Percentiles rank a stretch among this genome's conserved stretches.
Evolutionary conservation across 768 basidiomycete genomes (phyloP).

Genomic region (Tylopilus rubrobrunneus): DNA sequence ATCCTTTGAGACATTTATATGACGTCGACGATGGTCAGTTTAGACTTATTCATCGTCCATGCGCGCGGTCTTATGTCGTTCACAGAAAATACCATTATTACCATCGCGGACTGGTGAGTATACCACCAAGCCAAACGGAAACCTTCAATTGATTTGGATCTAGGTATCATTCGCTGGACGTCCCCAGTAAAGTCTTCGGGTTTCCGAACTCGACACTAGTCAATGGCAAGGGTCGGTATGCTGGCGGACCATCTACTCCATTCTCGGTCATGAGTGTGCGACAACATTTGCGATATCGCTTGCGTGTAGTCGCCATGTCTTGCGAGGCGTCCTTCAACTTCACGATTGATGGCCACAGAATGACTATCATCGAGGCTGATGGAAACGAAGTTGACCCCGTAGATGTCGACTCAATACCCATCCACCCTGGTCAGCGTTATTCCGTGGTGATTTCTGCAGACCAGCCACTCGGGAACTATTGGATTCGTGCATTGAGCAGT

Average conservation of each 20-base stretch:
- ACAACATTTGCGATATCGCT: conserved; percentile 43
- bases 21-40: conserved; percentile 40
- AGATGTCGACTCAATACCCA: background rate
- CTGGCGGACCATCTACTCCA: conserved; percentile 35
- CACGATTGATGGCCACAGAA: background rate
- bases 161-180: conserved; percentile 2
- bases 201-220: conserved; percentile 39
- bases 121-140: background rate
- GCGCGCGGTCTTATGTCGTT: background rate
- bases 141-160: background rate
- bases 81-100: conserved; percentile 35
- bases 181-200: background rate
- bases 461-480: conserved; percentile 28
- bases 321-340: conserved; percentile 33
- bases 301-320: conserved; percentile 48
- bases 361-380: background rate
- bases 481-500: background rate
- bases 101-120: background rate
- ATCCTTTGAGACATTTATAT: conserved; percentile 25
- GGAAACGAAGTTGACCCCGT: background rate
- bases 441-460: background rate
- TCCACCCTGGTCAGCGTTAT: conserved; percentile 25
- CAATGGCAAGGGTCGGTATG: conserved; percentile 49
- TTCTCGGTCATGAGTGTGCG: conserved; percentile 45
- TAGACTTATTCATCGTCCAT: background rate